A percentile compares a stretch with the other conserved stretches of the same genome.
These are phyloP conservation scores for Ophiostoma fasciatum DNA, from an alignment of 2,329 filamentous ascomycete species.

Conservation along the genomic window DNA sequence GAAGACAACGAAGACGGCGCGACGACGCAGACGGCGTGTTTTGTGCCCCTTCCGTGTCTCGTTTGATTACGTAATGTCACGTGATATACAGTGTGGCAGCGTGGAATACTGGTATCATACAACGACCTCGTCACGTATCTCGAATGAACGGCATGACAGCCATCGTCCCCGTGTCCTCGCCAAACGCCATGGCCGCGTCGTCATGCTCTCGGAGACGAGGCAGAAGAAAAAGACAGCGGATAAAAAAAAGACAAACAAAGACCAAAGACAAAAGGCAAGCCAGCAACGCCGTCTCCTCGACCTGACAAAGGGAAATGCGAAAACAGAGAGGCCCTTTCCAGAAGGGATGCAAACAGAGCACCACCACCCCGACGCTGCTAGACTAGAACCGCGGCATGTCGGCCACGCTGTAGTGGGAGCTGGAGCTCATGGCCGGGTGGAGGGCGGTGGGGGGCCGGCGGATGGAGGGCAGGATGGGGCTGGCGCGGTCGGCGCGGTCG, in stretches of 20 bases:
- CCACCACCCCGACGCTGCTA: not conserved
- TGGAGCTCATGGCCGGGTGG: conserved; percentile 33
- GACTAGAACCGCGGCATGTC: conserved; percentile 32
- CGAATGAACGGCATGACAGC: no score
- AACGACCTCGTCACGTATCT: no score
- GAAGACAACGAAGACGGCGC: no score
- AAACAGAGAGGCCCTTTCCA: not conserved
- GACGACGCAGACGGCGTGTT: no score
- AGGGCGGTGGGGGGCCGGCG: conserved; percentile 41
- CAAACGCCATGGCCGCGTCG: no score
- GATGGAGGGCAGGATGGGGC: conserved; percentile 40
- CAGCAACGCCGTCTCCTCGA: no score
- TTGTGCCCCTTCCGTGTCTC: no score
- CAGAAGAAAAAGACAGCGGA: not conserved
- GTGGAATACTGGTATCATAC: no score
- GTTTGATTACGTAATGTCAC: no score
- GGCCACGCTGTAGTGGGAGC: conserved; percentile 21
- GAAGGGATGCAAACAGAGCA: not conserved
- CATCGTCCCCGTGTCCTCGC: no score
- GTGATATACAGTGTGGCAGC: no score
- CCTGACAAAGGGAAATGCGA: not conserved
- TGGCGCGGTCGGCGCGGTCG: conserved; percentile 25
- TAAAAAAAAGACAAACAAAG: not conserved
- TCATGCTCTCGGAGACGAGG: not conserved
- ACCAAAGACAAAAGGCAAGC: not conserved